Evolutionary conservation across 148 eudicot genomes (phyloP), one percentile per base, ranked within the genome.

Genomic region (Diospyros lotus): DNA sequence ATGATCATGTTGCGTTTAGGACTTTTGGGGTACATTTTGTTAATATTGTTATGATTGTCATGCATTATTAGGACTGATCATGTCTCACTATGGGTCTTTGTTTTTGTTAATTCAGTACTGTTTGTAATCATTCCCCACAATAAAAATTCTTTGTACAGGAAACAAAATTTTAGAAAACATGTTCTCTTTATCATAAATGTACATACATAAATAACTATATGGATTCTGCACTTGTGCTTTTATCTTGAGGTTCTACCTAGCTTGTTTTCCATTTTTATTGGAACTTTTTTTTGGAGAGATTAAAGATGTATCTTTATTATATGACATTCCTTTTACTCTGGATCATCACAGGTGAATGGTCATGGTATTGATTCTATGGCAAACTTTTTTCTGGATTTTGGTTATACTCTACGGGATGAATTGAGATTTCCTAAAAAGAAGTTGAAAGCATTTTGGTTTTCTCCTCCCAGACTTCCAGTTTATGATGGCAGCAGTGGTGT

Each of bases 1-100:
- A 95, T 72, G 99, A 95, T 84, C 99, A 95, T 87, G 80, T 95
- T 39, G 99, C 99, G 18, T 95, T 86, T 78, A 82, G 99, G 50
- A 90, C 99, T 38, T 95, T 92, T 79, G 98, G 97, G 96, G 98
- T 95, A 92, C 52, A 66, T 9, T 4, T 28, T 15, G 41, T n/a
- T 40, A 53, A 60, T 9, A 2, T 28, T 15, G 41, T n/a, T 40
- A 53, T 44, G 18, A 3, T 41, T 68, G 61, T 46, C 28, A 39
- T 28, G 13, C 67, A n/a, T 69, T 39, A 52, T 13, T 60, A 3
- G 42, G 50, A 8, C 55, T 38, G 17, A 17, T 18, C 17, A 4
- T 75, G 52, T 68, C 11, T 64, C 40, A 41, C 53, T 13, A 0
- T 4, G 48, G 46, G 46, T 41, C 68, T 64, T 42, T 64, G 40